Conservation (phyloP, 768 basidiomycete species). For the Termitomyces sp. region DNA sequence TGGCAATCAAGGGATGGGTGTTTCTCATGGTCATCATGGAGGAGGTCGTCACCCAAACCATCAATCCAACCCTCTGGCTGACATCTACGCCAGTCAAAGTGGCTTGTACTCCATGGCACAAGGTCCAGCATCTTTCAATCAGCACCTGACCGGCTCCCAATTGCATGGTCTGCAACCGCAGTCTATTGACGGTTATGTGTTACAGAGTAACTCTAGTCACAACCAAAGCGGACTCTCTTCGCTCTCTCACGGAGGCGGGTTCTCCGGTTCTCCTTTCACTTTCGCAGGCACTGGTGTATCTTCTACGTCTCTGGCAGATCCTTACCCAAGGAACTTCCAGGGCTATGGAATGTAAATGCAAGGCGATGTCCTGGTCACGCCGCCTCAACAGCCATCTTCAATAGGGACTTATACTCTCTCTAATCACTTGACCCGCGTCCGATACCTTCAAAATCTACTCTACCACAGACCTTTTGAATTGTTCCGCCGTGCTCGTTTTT, state of each 20-base stretch:
- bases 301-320: conserved; percentile 56
- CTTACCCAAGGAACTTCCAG: conserved; percentile 61
- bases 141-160: conserved; percentile 48
- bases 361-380: conserved; percentile 18
- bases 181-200: conserved; percentile 77
- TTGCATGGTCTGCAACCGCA: conserved; percentile 65
- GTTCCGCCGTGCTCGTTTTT: conserved; percentile 35
- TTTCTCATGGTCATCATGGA: conserved; percentile 27
- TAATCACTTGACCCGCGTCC: conserved; percentile 28
- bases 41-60: conserved; percentile 54
- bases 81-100: conserved; percentile 63
- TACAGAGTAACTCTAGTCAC: conserved; percentile 70
- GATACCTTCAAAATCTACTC: conserved; percentile 38
- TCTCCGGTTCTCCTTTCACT: conserved; percentile 53
- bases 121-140: conserved; percentile 53
- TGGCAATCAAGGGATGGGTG: conserved; percentile 52
- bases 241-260: conserved; percentile 53
- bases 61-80: conserved; percentile 52
- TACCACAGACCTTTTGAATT: conserved; percentile 42
- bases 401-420: conserved; percentile 36
- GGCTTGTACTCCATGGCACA: conserved; percentile 59
- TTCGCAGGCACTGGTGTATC: conserved; percentile 57
- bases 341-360: conserved; percentile 75
- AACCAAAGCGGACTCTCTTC: conserved; percentile 54
- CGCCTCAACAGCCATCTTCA: conserved; percentile 21